phyloP scores from a whole-genome alignment of 495 filamentous ascomycete species.

The Friedmanniomyces endolithicus region DNA sequence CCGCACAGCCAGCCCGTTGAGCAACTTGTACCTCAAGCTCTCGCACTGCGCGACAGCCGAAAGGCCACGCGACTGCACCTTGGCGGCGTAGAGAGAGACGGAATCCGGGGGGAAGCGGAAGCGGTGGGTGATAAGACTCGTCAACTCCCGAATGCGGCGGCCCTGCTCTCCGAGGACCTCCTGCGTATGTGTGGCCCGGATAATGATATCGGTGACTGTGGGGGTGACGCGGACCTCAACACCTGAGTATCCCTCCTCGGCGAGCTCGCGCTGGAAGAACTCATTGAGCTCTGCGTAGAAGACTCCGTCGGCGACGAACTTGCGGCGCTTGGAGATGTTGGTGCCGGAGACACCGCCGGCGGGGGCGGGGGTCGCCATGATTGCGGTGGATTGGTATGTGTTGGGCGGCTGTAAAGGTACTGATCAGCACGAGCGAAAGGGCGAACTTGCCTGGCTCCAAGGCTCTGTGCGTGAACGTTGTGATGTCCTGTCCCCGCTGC shows the following conservation, averaged over 20 bases:
- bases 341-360: conserved; percentile 14
- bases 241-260: conserved; percentile 98
- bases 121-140: conserved; percentile 98
- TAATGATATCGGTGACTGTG: conserved; percentile 99
- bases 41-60: conserved; percentile 99
- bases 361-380: conserved; percentile 14
- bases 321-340: conserved; percentile 77
- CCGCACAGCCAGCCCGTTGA: conserved; percentile 95
- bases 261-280: conserved; percentile 99
- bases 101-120: conserved; percentile 99
- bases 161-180: conserved; percentile 99
- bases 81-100: conserved; percentile 97
- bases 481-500: no score
- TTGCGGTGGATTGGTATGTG: background rate
- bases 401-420: no score
- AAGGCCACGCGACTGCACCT: conserved; percentile 99
- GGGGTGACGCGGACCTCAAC: conserved; percentile 99
- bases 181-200: conserved; percentile 99
- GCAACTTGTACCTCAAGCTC: conserved; percentile 97
- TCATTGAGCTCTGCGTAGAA: conserved; percentile 99
- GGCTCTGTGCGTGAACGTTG: no score
- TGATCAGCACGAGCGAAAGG: no score
- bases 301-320: conserved; percentile 99
- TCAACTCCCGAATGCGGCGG: conserved; percentile 97
- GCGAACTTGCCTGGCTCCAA: no score